Percentiles rank a stretch among this genome's conserved stretches.
These are phyloP conservation scores for Apiotrichum veenhuisii DNA, from an alignment of 1,284 basidiomycete genomes.

Conservation along the genomic window DNA sequence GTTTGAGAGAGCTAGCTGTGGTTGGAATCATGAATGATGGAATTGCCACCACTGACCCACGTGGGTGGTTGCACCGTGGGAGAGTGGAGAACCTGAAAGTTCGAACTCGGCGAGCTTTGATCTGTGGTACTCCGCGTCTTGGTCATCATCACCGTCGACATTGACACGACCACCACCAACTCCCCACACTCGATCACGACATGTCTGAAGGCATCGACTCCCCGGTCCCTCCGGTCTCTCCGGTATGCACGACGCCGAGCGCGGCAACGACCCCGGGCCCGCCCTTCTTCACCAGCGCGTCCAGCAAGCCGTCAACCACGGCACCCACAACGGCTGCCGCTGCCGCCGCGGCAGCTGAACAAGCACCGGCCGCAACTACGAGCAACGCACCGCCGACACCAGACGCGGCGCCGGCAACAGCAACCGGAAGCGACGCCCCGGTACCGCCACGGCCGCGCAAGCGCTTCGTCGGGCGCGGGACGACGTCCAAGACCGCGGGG, in stretches of 20 bases:
- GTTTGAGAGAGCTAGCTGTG: too few relatives aligned
- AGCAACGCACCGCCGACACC: too few relatives aligned
- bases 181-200: neutral
- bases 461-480: constrained; percentile 42
- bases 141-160: neutral
- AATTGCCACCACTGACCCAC: neutral
- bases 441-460: constrained; percentile 32
- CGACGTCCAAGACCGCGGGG: constrained; percentile 19
- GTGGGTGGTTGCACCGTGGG: constrained; percentile 24
- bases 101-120: constrained; percentile 19
- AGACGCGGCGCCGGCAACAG: too few relatives aligned
- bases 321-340: neutral
- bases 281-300: constrained; percentile 7
- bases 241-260: too few relatives aligned
- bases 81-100: constrained; percentile 10
- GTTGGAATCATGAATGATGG: too few relatives aligned
- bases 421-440: neutral
- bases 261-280: too few relatives aligned
- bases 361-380: neutral
- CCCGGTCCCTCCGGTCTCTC: too few relatives aligned
- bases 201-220: constrained; percentile 31
- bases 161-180: too few relatives aligned
- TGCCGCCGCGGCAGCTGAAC: constrained; percentile 19
- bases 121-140: too few relatives aligned
- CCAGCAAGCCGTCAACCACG: neutral